Percentiles rank a stretch among this genome's conserved stretches.
phyloP scores from a whole-genome alignment of 306 rosid species.

The Quercus alba region DNA sequence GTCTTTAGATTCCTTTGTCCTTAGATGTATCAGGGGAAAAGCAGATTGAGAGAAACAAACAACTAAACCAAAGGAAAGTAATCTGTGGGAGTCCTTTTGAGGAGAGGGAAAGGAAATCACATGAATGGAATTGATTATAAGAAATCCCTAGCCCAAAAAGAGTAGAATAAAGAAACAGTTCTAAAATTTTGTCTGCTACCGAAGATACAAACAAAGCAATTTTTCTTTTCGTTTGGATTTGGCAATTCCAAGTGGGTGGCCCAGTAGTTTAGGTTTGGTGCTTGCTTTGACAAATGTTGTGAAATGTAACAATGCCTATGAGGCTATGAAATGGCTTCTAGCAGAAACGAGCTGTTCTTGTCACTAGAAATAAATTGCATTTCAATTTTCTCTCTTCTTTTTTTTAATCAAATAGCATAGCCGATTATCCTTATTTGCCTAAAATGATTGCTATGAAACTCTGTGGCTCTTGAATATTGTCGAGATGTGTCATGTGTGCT shows the following conservation, averaged over 20 bases:
- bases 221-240: neutral
- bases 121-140: neutral
- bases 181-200: neutral
- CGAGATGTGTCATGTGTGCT: too few relatives aligned
- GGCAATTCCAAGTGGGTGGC: neutral
- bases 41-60: neutral
- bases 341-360: too few relatives aligned
- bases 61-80: neutral
- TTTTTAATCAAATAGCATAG: too few relatives aligned
- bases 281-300: neutral
- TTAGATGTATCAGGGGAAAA: neutral
- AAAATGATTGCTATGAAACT: too few relatives aligned
- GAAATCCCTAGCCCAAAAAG: neutral
- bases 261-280: neutral
- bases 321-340: too few relatives aligned
- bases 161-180: neutral
- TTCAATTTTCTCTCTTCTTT: neutral
- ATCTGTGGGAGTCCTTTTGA: neutral
- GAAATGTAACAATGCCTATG: neutral
- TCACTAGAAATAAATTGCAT: neutral
- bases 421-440: too few relatives aligned
- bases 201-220: neutral
- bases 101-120: neutral
- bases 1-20: neutral
- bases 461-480: too few relatives aligned